Evolutionary conservation across 352 stramenopile genomes (phyloP).

Genomic region (Pythium phragmitis): DNA sequence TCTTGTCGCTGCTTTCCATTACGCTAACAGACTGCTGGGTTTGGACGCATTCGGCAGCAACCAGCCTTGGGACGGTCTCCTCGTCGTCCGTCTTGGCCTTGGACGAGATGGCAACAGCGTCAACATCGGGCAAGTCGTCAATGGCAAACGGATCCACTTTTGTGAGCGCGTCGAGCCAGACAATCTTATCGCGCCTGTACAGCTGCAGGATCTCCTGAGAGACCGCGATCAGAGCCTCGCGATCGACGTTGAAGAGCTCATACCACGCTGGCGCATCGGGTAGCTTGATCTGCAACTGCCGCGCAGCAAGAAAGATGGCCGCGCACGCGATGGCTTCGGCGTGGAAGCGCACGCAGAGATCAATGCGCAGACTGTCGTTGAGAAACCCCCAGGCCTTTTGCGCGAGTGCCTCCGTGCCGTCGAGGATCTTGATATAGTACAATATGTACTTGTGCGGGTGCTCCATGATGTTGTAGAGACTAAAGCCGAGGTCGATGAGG

Average conservation of each 20-base stretch:
- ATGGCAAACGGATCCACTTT: conserved; percentile 64
- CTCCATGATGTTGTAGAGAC: conserved; percentile 90
- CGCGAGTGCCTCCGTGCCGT: conserved; percentile 63
- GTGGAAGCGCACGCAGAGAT: conserved; percentile 82
- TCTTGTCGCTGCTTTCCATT: background rate
- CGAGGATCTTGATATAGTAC: conserved; percentile 91
- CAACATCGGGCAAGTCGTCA: conserved; percentile 39
- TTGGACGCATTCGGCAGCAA: background rate
- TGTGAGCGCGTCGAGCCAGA: conserved; percentile 76
- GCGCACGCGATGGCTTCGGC: conserved; percentile 88
- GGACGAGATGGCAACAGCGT: background rate
- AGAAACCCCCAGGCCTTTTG: conserved; percentile 89
- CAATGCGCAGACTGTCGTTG: conserved; percentile 87
- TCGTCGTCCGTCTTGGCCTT: background rate
- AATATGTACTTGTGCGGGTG: conserved; percentile 94
- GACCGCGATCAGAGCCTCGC: conserved; percentile 44
- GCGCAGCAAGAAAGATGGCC: conserved; percentile 86
- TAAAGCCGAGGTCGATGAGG: conserved; percentile 92
- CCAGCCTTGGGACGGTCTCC: background rate
- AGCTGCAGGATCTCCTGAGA: conserved; percentile 58
- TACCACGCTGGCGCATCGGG: conserved; percentile 65
- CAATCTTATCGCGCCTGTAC: conserved; percentile 53
- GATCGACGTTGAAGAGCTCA: conserved; percentile 64
- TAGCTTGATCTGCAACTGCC: conserved; percentile 52
- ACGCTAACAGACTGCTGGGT: background rate